Base-by-base conservation (phyloP, 2,329 filamentous ascomycete genomes). In the Hymenoscyphus scutula region DNA sequence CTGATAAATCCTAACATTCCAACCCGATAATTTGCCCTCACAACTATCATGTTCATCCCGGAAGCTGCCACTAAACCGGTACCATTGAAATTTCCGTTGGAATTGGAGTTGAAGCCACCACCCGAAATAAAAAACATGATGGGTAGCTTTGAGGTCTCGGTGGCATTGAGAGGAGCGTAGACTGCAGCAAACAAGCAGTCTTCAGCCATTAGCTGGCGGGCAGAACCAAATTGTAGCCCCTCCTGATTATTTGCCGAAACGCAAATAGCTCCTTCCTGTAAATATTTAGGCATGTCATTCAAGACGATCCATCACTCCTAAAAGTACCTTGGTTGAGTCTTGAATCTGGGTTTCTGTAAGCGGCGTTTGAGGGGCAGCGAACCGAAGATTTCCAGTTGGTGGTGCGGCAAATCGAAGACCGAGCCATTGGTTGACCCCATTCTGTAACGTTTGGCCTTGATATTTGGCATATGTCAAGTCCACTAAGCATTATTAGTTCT, bases 1-100 rank as follows among this genome's bases (percentile, higher is more conserved):
- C 84, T 83, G 15, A 92, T 78, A 70, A 91, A 92, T 0, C 89
- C 89, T 67, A 86, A 91, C 0, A 84, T 81, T 0, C 89, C 89
- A 3, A 92, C 88, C 3, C 90, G 85, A 71, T 92, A 92, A 75
- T 91, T 92, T 74, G 90, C 81, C 11, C 80, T 86, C 5, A 92
- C 87, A 0, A 91, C 84, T 0, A 92, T 76, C 51, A 91, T 87
- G 51, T 82, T 79, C 61, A 82, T 77, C 29, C 79, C 78, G 19
- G 83, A 82, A 0, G 84, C 86, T 30, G 79, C 71, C 27, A 87
- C 78, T n/a, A 91, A 74, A 0, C 83, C 83, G 0, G 80, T 81
- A 0, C 85, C 87, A 67, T 90, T 84, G 68, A 83, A 82, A 65
- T 88, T 81, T 1, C 77, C 70, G 64, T 80, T 78, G 3, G 77